These are phyloP conservation scores for Carnegiea gigantea DNA, from an alignment of 179 eudicot genomes.

Conservation along the genomic window DNA sequence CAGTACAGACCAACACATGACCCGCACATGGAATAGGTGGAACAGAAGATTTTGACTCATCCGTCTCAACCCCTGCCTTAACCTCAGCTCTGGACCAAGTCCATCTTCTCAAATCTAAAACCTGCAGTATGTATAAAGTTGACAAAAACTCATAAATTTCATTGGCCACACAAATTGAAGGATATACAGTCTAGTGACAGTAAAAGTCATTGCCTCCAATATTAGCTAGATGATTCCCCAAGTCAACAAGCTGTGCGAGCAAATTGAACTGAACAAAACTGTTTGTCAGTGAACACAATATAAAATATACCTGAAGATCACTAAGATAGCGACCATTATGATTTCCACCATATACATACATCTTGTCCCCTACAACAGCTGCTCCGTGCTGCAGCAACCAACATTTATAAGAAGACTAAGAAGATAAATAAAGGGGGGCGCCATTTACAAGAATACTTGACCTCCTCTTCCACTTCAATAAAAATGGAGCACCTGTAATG, in stretches of 20 bases:
- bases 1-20: slow-evolving; percentile 79
- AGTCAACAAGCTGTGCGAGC: neutral
- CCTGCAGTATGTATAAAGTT: slow-evolving; percentile 42
- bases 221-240: neutral
- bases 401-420: slow-evolving; percentile 11
- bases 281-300: neutral
- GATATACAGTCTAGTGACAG: neutral
- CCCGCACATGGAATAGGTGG: slow-evolving; percentile 80
- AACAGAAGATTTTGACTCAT: slow-evolving; percentile 46
- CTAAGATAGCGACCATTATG: slow-evolving; percentile 97
- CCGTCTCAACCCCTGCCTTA: slow-evolving; percentile 46
- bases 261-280: slow-evolving; percentile 7
- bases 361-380: slow-evolving; percentile 85
- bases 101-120: slow-evolving; percentile 83
- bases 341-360: slow-evolving; percentile 94
- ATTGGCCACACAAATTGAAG: neutral
- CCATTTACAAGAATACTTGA: neutral
- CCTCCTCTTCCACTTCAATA: neutral
- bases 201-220: neutral
- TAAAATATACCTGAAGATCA: slow-evolving; percentile 85
- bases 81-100: slow-evolving; percentile 92
- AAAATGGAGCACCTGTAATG: neutral
- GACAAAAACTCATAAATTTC: slow-evolving; percentile 10
- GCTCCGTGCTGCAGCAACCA: slow-evolving; percentile 81
- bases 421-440: neutral